A percentile compares a stretch with the other conserved stretches of the same genome.
These are phyloP conservation scores for Ophiostoma montium DNA, from an alignment of 2,329 filamentous ascomycete genomes.

Conservation along the genomic window DNA sequence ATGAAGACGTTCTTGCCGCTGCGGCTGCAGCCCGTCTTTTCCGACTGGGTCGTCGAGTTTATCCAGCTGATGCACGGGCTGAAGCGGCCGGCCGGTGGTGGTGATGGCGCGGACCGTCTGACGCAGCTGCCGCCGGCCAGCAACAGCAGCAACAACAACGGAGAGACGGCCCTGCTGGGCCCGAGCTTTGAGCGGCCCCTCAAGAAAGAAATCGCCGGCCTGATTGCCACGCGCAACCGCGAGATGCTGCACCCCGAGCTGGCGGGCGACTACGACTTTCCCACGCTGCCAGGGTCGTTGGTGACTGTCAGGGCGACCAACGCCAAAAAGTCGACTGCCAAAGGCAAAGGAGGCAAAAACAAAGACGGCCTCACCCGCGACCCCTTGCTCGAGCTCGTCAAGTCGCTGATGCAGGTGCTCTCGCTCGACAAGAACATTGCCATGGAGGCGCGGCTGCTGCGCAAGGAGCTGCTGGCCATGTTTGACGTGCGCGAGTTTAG, in stretches of 20 bases:
- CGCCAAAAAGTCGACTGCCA: constrained; percentile 7
- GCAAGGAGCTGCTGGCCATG: constrained; percentile 75
- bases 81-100: constrained; percentile 52
- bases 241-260: constrained; percentile 84
- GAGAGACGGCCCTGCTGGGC: constrained; percentile 54
- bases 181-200: constrained; percentile 76
- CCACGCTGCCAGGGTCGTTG: constrained; percentile 54
- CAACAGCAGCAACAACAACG: constrained; percentile 35
- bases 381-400: constrained; percentile 80
- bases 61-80: constrained; percentile 83
- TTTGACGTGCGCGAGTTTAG: constrained; percentile 95
- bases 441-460: constrained; percentile 72
- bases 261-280: constrained; percentile 76
- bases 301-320: constrained; percentile 5
- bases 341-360: constrained; percentile 6
- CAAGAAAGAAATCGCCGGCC: constrained; percentile 69
- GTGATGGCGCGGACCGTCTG: constrained; percentile 33
- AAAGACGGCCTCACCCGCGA: constrained; percentile 35
- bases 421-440: constrained; percentile 82
- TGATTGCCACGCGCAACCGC: constrained; percentile 76
- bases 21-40: constrained; percentile 70
- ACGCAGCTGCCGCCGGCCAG: constrained; percentile 36
- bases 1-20: constrained; percentile 76
- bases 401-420: constrained; percentile 83
- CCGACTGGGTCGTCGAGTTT: constrained; percentile 89